Conservation (phyloP, 352 stramenopile genomes). For the Phytophthora sansomeana region DNA sequence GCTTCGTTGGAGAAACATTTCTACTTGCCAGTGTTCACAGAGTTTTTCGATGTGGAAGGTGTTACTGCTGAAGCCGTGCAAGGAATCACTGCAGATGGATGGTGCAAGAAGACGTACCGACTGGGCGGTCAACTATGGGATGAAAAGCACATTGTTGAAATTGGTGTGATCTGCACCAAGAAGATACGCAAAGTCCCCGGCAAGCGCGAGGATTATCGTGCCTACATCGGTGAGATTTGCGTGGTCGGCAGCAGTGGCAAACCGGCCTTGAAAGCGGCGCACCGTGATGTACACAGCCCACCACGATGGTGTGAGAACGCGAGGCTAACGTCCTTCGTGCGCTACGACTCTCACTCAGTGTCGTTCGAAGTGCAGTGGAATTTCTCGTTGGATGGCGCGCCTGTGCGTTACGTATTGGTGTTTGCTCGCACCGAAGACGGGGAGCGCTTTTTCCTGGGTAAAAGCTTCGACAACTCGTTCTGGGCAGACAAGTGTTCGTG, state of each 20-base stretch:
- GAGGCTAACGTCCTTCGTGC: conserved; percentile 26
- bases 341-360: conserved; percentile 26
- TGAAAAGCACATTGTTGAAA: conserved; percentile 54
- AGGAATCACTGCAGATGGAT: conserved; percentile 33
- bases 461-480: conserved; percentile 35
- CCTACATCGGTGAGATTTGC: conserved; percentile 46
- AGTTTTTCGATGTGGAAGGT: conserved; percentile 31
- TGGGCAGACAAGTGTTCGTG: conserved; percentile 30
- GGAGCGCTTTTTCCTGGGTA: conserved; percentile 38
- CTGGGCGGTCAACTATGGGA: conserved; percentile 51
- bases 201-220: conserved; percentile 37
- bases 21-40: conserved; percentile 41
- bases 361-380: conserved; percentile 43
- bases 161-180: conserved; percentile 48
- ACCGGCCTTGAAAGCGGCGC: conserved; percentile 13
- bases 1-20: conserved; percentile 43
- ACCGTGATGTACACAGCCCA: conserved; percentile 31
- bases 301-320: conserved; percentile 29
- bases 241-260: conserved; percentile 33
- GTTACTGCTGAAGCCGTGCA: conserved; percentile 19
- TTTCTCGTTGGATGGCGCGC: conserved; percentile 21
- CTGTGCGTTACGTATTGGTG: conserved; percentile 43
- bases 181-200: conserved; percentile 27
- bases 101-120: conserved; percentile 53
- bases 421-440: conserved; percentile 27